Base-by-base conservation (phyloP, 2,329 filamentous ascomycete genomes). In the Pseudocercospora cruenta region DNA sequence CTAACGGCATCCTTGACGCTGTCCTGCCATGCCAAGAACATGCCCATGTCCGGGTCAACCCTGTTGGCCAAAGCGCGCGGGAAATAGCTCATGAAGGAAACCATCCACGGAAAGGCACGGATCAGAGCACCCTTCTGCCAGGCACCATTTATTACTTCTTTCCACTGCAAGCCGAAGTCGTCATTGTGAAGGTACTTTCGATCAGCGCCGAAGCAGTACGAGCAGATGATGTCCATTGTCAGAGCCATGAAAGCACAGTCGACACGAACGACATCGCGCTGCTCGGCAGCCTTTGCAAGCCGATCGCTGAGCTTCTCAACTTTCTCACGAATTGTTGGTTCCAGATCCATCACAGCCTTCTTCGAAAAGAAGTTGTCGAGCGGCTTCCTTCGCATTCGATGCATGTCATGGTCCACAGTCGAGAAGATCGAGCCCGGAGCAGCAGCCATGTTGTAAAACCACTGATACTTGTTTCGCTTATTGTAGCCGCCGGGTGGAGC, bases 351-450 rank as follows among this genome's bases (percentile, higher is more conserved):
- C 22, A 69, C 60, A 2, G 58, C 54, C 28, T 60, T 39, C 57
- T 58, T 66, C 7, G 66, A 66, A 47, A 70, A 70, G 63, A 66
- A 68, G 12, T 16, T 33, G 14, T 65, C 59, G n/a, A 70, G 10
- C 3, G 61, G 39, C 26, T 24, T 28, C 22, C 68, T 45, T 31
- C 66, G 53, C 36, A 55, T 39, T 3, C 66, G 66, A 58, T 68
- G 66, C 3, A 63, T 49, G 5, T 62, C 59, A 24, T 66, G 60
- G n/a, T 53, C 43, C 3, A 53, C 43, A 9, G 65, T 66, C 12
- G 54, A 60, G 55, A 69, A 69, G 39, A 60, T 39, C 6, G 49
- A 54, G 21, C 55, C 45, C 19, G 64, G 53, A 33, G 53, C 57
- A 21, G 64, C 58, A 28, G 62, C 53, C 54, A 59, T 45, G 3